Conservation (phyloP, 768 basidiomycete genomes). For the Suillus brevipes region DNA sequence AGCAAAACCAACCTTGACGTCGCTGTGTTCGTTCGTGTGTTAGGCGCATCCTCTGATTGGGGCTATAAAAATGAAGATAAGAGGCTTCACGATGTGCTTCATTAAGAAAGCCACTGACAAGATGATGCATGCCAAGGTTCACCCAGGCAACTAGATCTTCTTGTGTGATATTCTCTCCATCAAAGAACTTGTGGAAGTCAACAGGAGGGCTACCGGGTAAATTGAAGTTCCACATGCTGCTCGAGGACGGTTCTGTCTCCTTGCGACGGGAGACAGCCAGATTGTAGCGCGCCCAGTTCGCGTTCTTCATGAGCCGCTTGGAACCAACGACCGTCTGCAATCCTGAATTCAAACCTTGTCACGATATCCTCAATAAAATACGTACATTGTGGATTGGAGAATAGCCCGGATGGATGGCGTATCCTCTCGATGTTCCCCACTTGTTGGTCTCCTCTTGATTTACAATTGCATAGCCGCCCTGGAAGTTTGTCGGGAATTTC, state of each 20-base stretch:
- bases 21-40: constrained; percentile 57
- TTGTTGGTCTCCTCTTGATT: constrained; percentile 52
- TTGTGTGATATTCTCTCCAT: constrained; percentile 63
- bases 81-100: not conserved
- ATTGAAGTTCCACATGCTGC: constrained; percentile 63
- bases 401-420: constrained; percentile 60
- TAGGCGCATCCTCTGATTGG: constrained; percentile 64
- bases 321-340: constrained; percentile 55
- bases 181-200: constrained; percentile 63
- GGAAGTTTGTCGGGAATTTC: constrained; percentile 53
- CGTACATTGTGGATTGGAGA: constrained; percentile 53
- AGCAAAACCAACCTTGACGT: constrained; percentile 44
- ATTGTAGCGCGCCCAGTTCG: constrained; percentile 67
- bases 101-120: constrained; percentile 34
- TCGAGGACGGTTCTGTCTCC: constrained; percentile 60
- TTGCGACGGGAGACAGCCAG: constrained; percentile 57
- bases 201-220: constrained; percentile 56
- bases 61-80: constrained; percentile 36
- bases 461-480: constrained; percentile 57
- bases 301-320: constrained; percentile 60
- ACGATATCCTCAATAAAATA: not conserved
- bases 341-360: not conserved
- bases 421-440: constrained; percentile 61
- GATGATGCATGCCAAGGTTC: constrained; percentile 67
- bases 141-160: constrained; percentile 68